Evolutionary conservation across 2,329 filamentous ascomycete species (phyloP), one percentile per base, ranked within the genome.

Genomic region (Phialemonium atrogriseum): DNA sequence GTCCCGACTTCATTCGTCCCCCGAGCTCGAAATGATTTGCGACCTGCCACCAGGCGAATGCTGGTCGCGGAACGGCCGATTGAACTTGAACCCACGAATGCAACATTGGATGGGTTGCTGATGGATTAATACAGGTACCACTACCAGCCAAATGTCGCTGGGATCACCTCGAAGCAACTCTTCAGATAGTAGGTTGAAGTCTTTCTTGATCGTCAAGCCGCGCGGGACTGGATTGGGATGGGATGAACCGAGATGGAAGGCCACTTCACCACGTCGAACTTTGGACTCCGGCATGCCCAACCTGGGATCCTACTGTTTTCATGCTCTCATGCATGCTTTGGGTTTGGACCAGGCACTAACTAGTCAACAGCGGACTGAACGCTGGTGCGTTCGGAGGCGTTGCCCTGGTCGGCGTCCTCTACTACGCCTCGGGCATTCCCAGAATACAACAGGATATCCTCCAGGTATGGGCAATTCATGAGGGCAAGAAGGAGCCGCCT

Each of bases 361-460:
- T 15, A 8, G 17, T 27, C 10, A 26, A 40, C 40, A 79, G 74
- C 39, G 68, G 64, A 38, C 34, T 69, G 40, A 71, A 64, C 42
- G 44, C 67, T 29, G 72, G 61, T 36, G 59, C 64, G 33, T 76
- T 75, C 48, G 73, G 73, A 37, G 73, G 60, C 39, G 70, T 73
- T 36, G 71, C 69, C 38, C 66, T 66, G 46, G 64, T 75, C 41
- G 71, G 60, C 42, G 59, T 75, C 41, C 64, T 79, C 46, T 74
- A 71, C 64, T 75, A 62, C 52, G 62, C 70, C 42, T 77, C 73
- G 24, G 75, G 76, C 44, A 68, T 80, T 29, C 77, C 77, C 43
- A 66, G 64, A 52, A 60, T 80, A 43, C 61, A 73, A 55, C 52
- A 50, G 28, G 77, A 81, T 47, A 62, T 81, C 41, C 66, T 80